A percentile compares a stretch with the other conserved stretches of the same genome.
Conservation (phyloP, 73 alveolate genomes). For the Halteria grandinella region DNA sequence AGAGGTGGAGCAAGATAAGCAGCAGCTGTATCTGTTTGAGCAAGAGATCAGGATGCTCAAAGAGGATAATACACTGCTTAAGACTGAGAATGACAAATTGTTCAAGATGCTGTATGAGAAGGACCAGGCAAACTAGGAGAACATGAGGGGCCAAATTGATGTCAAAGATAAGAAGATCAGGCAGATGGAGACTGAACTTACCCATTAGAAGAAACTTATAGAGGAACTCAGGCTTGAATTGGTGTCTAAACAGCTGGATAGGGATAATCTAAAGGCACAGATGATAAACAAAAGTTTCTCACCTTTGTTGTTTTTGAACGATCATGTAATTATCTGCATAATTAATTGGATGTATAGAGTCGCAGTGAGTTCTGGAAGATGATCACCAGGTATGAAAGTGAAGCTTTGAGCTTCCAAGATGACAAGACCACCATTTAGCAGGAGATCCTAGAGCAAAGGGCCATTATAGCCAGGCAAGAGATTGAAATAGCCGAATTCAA, state of each 20-base stretch:
- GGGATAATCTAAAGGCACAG: constrained; percentile 60
- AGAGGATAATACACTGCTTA: constrained; percentile 50
- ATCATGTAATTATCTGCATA: neutral
- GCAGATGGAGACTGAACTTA: constrained; percentile 20
- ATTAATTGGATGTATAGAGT: neutral
- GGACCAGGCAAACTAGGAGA: constrained; percentile 8
- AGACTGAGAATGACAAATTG: constrained; percentile 36
- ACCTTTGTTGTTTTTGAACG: constrained; percentile 49
- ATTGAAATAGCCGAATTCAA: constrained; percentile 19
- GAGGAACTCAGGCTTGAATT: constrained; percentile 47
- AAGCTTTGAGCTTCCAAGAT: constrained; percentile 39
- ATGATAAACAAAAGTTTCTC: constrained; percentile 43
- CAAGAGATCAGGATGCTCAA: neutral
- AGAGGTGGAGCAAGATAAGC: neutral
- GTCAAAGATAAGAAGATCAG: constrained; percentile 38
- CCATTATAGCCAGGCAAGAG: constrained; percentile 23
- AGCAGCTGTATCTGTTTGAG: neutral
- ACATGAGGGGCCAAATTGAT: constrained; percentile 11
- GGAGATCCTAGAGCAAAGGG: constrained; percentile 13
- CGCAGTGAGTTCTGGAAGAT: constrained; percentile 67
- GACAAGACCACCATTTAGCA: constrained; percentile 30
- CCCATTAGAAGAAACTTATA: neutral
- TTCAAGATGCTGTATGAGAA: constrained; percentile 41
- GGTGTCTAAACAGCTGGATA: constrained; percentile 54
- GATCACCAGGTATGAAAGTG: constrained; percentile 63